Evolutionary conservation across 2,329 filamentous ascomycete species (phyloP).

Genomic region (Epicoccum sorghinum): DNA sequence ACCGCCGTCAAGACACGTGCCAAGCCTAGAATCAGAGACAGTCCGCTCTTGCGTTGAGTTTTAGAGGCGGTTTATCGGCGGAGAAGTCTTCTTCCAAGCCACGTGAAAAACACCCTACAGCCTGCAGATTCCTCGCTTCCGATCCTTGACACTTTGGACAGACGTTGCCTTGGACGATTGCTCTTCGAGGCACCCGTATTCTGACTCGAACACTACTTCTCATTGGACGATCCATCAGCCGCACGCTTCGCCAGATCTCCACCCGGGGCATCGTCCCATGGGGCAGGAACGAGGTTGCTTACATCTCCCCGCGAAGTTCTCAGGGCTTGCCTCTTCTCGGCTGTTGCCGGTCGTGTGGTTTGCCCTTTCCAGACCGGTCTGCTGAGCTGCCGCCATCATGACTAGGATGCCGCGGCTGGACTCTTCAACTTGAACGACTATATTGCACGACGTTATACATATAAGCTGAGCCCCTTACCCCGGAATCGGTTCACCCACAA

Average conservation of each 20-base stretch:
- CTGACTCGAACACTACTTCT: constrained; percentile 11
- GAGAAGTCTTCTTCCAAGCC: constrained; percentile 20
- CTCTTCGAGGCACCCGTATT: background rate
- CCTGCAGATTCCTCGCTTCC: constrained; percentile 3
- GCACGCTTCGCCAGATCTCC: constrained; percentile 24
- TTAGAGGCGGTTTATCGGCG: constrained; percentile 27
- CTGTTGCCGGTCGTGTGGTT: constrained; percentile 19
- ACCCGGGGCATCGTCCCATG: constrained; percentile 17
- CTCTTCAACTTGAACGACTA: constrained; percentile 6
- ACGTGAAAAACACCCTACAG: constrained; percentile 3
- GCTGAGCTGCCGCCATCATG: constrained; percentile 14
- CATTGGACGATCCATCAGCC: constrained; percentile 18
- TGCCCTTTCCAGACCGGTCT: constrained; percentile 21
- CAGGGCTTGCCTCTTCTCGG: constrained; percentile 19
- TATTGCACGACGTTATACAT: constrained; percentile 7
- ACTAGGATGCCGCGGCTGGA: constrained; percentile 14
- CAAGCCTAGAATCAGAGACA: constrained; percentile 2
- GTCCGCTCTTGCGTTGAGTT: background rate
- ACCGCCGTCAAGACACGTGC: constrained; percentile 1
- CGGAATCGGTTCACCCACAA: background rate
- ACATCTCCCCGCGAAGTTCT: constrained; percentile 29
- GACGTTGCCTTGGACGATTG: constrained; percentile 1
- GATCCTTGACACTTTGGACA: background rate
- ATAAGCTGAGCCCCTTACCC: constrained; percentile 11
- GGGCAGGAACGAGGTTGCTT: constrained; percentile 12